A percentile compares a stretch with the other conserved stretches of the same genome.
phyloP scores from a whole-genome alignment of 1,139 yeast species.

The Pichia cactophila region DNA sequence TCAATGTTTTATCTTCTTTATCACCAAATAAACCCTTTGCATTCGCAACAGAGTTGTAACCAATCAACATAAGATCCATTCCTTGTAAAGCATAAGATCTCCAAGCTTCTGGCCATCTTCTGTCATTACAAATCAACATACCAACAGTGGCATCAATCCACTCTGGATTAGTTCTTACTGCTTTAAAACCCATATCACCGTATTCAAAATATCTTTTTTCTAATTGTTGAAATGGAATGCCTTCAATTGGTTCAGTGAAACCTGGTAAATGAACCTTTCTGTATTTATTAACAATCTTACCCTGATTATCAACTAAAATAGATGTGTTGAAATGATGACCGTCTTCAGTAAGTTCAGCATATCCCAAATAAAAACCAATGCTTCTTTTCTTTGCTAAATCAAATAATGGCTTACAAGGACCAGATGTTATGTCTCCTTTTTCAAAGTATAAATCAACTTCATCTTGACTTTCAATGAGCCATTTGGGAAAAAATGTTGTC shows the following conservation, averaged over 20 bases:
- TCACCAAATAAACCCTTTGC: conserved; percentile 26
- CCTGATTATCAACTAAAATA: conserved; percentile 26
- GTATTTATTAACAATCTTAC: conserved; percentile 9
- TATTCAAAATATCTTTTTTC: conserved; percentile 30
- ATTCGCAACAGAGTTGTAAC: conserved; percentile 30
- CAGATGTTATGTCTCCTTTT: conserved; percentile 29
- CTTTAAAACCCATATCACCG: conserved; percentile 31
- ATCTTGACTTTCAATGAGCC: conserved; percentile 27
- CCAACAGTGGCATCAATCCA: conserved; percentile 13
- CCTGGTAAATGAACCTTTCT: conserved; percentile 31
- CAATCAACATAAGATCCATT: conserved; percentile 20
- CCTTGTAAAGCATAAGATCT: conserved; percentile 25
- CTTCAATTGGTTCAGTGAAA: conserved; percentile 24
- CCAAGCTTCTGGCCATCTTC: conserved; percentile 37
- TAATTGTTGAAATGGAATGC: conserved; percentile 30
- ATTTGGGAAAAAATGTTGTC: conserved; percentile 27
- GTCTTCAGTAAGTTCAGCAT: conserved; percentile 32
- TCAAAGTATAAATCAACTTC: conserved; percentile 32
- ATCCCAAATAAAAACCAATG: conserved; percentile 31
- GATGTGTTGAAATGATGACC: conserved; percentile 31
- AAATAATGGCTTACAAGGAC: conserved; percentile 28
- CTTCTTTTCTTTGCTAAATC: conserved; percentile 26
- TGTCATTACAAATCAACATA: conserved; percentile 32
- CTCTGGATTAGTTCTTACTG: conserved; percentile 18
- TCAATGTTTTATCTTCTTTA: conserved; percentile 23